Evolutionary conservation across 495 filamentous ascomycete genomes (phyloP).

Genomic region (Pseudomonodictys pantanalensis): DNA sequence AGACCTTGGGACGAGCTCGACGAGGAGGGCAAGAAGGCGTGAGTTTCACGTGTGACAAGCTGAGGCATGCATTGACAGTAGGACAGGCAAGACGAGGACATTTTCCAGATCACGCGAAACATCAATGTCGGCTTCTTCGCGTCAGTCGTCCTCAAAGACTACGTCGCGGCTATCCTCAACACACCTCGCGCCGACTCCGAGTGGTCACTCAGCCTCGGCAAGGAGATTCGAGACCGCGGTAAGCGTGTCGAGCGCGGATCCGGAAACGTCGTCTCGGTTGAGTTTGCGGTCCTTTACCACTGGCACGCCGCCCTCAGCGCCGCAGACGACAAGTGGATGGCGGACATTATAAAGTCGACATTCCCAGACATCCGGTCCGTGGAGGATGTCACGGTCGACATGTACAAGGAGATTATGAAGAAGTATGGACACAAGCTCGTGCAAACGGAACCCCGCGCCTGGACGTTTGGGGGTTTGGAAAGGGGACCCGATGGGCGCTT

Average conservation of each 20-base stretch:
- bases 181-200: slow-evolving; percentile 37
- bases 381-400: slow-evolving; percentile 49
- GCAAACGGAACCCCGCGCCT: slow-evolving; percentile 50
- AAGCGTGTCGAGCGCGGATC: slow-evolving; percentile 35
- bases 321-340: slow-evolving; percentile 39
- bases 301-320: slow-evolving; percentile 39
- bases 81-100: slow-evolving; percentile 37
- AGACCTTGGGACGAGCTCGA: slow-evolving; percentile 32
- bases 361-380: slow-evolving; percentile 31
- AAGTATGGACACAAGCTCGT: slow-evolving; percentile 51
- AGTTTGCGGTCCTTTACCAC: slow-evolving; percentile 40
- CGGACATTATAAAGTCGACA: slow-evolving; percentile 21
- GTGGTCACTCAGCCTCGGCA: slow-evolving; percentile 35
- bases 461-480: slow-evolving; percentile 58
- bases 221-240: slow-evolving; percentile 33
- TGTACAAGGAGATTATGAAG: slow-evolving; percentile 54
- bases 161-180: slow-evolving; percentile 39
- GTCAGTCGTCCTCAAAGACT: slow-evolving; percentile 36
- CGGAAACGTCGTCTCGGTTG: slow-evolving; percentile 39
- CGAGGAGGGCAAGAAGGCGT: slow-evolving; percentile 30
- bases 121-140: slow-evolving; percentile 41
- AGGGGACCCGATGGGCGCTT: slow-evolving; percentile 56
- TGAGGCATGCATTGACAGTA: neutral
- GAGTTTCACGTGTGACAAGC: neutral
- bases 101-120: slow-evolving; percentile 38